Evolutionary conservation across 768 basidiomycete genomes (phyloP), one percentile per base, ranked within the genome.

Genomic region (Auricularia heimuer): DNA sequence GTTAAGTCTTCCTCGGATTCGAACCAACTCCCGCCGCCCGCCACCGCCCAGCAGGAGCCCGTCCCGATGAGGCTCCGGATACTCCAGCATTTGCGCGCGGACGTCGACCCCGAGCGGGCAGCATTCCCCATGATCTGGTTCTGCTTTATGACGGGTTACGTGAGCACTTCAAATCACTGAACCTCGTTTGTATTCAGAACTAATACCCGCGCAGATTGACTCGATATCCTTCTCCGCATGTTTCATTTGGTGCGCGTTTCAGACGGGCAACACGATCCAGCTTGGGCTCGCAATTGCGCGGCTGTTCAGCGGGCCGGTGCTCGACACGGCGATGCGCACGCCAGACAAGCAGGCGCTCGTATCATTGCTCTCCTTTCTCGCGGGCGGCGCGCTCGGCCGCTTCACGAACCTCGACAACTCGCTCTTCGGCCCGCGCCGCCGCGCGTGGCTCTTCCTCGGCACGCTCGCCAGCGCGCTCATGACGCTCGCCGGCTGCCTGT

Each of bases 231-330:
- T 92, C 77, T 84, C 88, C 54, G 87, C 91, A 2, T 78, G 90
- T 60, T 92, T 85, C 73, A 84, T 92, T 12, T 93, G 91, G 89
- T 89, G 87, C 73, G 90, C 87, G 14, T 92, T 92, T 74, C 90
- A 92, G 74, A 92, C 90, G 0, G 90, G 76, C 3, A 73, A 73
- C 61, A 70, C 76, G 51, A 75, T 77, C 29, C 76, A 94, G 86
- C 79, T 95, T 14, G 82, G 89, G 1, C 77, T 95, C 33, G 92
- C 93, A 2, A 71, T 95, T 62, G 91, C 89, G 0, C 84, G 93
- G 8, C 83, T 92, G n/a, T 93, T 92, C 69, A 70, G 70, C 4
- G 71, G 73, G 1, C 63, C 65, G 8, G 66, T 66, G 8, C 45
- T 62, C 51, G 84, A 89, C 70, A 71, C 71, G 16, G 74, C 80